Evolutionary conservation across 164 flowering plant species (phyloP), one percentile per base, ranked within the genome.

Genomic region (Cinnamomum micranthum): DNA sequence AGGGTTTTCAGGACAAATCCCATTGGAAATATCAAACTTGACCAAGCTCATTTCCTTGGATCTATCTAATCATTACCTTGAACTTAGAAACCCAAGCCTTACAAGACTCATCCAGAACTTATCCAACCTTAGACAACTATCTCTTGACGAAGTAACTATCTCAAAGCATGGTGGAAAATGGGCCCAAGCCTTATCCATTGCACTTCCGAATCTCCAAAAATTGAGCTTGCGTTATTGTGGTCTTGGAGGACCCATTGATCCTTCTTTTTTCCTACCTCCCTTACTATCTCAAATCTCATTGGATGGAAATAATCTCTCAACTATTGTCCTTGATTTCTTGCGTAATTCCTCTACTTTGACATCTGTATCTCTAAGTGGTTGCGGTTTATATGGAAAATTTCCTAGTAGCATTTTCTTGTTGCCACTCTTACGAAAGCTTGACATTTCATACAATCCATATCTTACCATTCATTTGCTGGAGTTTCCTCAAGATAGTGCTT

Each of bases 61-160:
- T n/a, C n/a, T n/a, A n/a, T n/a, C 0, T n/a, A n/a, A n/a, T n/a
- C n/a, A 2, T 27, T 0, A 2, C 1, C 65, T 82, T 23, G 28
- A 52, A 52, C 82, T 84, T 15, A 71, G 75, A n/a, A 72, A 79
- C 11, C 83, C 81, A 7, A 73, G 78, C 70, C 74, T 87, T 12
- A 24, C 33, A 66, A 68, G 25, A 23, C 65, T 85, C 59, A 75
- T 79, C 50, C 70, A 31, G 23, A 80, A 85, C 58, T 70, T 83
- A 11, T 65, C 82, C 12, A 59, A 70, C 41, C 68, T 87, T 9
- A 65, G n/a, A 52, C 80, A 70, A 47, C 81, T 87, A 19, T 65
- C 66, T 70, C 85, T 87, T 20, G 86, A 82, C 64, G 71, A 75
- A 1, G 84, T 82, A 65, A 74, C 79, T 33, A 60, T 86, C 52